Percentiles rank a stretch among this genome's conserved stretches.
Evolutionary conservation across 352 stramenopile genomes (phyloP).

Genomic region (Phytopythium cucurbitacearum): DNA sequence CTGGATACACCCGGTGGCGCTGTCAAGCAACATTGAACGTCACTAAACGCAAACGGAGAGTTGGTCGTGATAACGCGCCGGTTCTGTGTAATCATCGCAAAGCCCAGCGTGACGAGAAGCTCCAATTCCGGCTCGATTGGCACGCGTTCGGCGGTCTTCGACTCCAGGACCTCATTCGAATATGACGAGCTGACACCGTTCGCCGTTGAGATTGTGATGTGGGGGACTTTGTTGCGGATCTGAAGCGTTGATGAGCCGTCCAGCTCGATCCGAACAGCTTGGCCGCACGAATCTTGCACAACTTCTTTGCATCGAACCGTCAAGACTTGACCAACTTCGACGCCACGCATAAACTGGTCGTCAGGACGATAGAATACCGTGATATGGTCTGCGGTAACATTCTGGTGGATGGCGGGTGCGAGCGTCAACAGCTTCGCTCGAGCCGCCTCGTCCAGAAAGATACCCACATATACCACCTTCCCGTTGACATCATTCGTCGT

Average conservation of each 20-base stretch:
- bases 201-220: slow-evolving; percentile 58
- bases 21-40: slow-evolving; percentile 2
- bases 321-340: slow-evolving; percentile 35
- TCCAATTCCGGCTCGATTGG: slow-evolving; percentile 14
- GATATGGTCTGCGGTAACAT: slow-evolving; percentile 55
- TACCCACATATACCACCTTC: slow-evolving; percentile 40
- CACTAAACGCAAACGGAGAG: slow-evolving; percentile 24
- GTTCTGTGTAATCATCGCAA: slow-evolving; percentile 35
- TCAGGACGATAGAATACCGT: slow-evolving; percentile 63
- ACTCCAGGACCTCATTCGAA: slow-evolving; percentile 58
- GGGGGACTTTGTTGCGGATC: slow-evolving; percentile 48
- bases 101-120: slow-evolving; percentile 22
- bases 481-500: slow-evolving; percentile 31
- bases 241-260: slow-evolving; percentile 27
- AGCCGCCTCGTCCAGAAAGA: slow-evolving; percentile 40
- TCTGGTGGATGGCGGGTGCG: slow-evolving; percentile 23
- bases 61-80: slow-evolving; percentile 23
- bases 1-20: not conserved
- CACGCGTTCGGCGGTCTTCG: slow-evolving; percentile 13
- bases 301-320: slow-evolving; percentile 29
- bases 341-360: slow-evolving; percentile 38
- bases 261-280: slow-evolving; percentile 48
- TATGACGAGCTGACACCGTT: slow-evolving; percentile 45
- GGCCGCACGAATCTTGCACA: slow-evolving; percentile 37
- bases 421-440: slow-evolving; percentile 26